phyloP scores from a whole-genome alignment of 768 basidiomycete species.

The Amanita phalloides region DNA sequence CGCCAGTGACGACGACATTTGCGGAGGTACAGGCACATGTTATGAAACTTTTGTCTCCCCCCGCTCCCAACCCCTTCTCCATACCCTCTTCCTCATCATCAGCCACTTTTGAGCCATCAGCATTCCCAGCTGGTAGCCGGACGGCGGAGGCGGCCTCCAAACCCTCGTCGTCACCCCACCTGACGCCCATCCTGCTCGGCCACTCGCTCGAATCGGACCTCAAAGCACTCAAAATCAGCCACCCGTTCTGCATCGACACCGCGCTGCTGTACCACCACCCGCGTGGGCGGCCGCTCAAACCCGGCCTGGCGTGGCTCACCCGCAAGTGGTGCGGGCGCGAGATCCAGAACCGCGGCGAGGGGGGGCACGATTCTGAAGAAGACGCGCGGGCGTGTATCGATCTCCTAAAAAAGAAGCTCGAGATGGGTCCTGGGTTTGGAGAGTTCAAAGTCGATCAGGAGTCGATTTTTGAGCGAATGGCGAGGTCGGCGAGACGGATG shows the following conservation, averaged over 20 bases:
- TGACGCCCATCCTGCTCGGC: slow-evolving; percentile 74
- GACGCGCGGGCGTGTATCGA: slow-evolving; percentile 87
- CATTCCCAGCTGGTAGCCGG: too few relatives aligned
- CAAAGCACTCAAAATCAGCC: slow-evolving; percentile 75
- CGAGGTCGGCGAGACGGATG: slow-evolving; percentile 29
- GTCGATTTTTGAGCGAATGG: slow-evolving; percentile 81
- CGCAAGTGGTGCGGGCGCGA: slow-evolving; percentile 87
- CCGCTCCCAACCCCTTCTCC: slow-evolving; percentile 24
- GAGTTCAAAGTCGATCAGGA: slow-evolving; percentile 81
- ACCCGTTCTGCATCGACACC: slow-evolving; percentile 86
- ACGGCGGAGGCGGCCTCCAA: background rate
- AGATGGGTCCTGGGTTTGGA: slow-evolving; percentile 70
- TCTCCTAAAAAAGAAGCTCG: slow-evolving; percentile 72
- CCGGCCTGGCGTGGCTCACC: slow-evolving; percentile 93
- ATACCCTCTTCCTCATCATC: slow-evolving; percentile 6
- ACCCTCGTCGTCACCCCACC: slow-evolving; percentile 17
- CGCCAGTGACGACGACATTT: slow-evolving; percentile 65
- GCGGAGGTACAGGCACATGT: slow-evolving; percentile 68
- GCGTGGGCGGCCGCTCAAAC: slow-evolving; percentile 86
- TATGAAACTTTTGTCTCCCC: slow-evolving; percentile 44
- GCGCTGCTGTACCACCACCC: slow-evolving; percentile 88
- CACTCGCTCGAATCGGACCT: slow-evolving; percentile 96
- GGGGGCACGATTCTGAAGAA: slow-evolving; percentile 91
- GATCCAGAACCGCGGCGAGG: slow-evolving; percentile 78
- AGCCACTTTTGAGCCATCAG: slow-evolving; percentile 1